Evolutionary conservation across 73 alveolate genomes (phyloP).

Genomic region (Effrenium voratum): DNA sequence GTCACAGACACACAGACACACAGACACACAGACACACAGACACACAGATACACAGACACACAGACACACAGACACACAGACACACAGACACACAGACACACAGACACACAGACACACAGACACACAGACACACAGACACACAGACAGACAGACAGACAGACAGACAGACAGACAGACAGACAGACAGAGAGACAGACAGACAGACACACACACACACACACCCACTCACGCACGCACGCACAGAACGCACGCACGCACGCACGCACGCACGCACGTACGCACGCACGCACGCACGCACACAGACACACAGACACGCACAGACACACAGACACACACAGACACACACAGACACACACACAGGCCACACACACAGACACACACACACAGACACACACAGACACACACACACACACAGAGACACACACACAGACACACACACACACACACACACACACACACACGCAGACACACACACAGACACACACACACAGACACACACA

Average conservation of each 20-base stretch:
- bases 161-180: neutral
- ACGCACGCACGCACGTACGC: neutral
- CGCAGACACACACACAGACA: too few species aligned
- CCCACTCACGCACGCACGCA: neutral
- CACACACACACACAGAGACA: neutral
- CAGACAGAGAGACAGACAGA: neutral
- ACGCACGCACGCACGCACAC: too few species aligned
- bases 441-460: neutral
- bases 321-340: neutral
- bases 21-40: neutral
- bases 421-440: neutral
- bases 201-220: conserved; percentile 9
- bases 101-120: neutral
- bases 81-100: neutral
- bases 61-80: neutral
- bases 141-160: neutral
- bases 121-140: neutral
- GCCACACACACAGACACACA: too few species aligned
- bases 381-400: neutral
- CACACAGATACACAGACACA: neutral
- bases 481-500: too few species aligned
- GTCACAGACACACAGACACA: neutral
- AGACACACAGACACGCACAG: too few species aligned
- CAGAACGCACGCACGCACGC: conserved; percentile 13
- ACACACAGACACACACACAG: neutral